phyloP scores from a whole-genome alignment of 371 early-diverging fungal species.

The Zychaea mexicana region DNA sequence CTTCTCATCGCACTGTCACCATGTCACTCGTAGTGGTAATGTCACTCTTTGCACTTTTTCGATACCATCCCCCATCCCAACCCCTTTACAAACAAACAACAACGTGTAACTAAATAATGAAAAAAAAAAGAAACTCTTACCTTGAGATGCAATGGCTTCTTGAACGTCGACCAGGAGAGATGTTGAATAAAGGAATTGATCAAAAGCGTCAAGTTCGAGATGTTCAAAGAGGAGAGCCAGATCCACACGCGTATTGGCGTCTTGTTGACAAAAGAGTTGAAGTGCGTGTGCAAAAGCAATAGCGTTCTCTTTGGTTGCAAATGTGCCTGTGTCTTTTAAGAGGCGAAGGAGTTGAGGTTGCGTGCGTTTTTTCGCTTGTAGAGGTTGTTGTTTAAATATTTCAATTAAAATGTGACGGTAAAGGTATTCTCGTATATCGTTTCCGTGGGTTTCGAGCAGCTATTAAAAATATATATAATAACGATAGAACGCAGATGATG shows the following conservation, averaged over 20 bases:
- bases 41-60: neutral
- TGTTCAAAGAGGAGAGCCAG: neutral
- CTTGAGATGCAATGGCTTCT: slow-evolving; percentile 47
- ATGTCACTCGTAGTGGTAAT: no score
- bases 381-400: slow-evolving; percentile 2
- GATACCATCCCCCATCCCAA: neutral
- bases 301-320: neutral
- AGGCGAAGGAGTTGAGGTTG: neutral
- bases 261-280: neutral
- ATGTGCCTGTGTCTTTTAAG: neutral
- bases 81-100: no score
- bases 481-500: neutral
- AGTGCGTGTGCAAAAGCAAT: neutral
- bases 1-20: no score
- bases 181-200: slow-evolving; percentile 44
- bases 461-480: neutral
- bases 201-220: slow-evolving; percentile 47
- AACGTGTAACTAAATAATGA: neutral
- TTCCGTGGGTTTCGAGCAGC: neutral
- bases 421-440: neutral
- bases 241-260: slow-evolving; percentile 1
- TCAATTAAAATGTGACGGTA: slow-evolving; percentile 2
- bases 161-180: slow-evolving; percentile 40
- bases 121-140: slow-evolving; percentile 21
- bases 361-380: slow-evolving; percentile 1